Percentiles rank a stretch among this genome's conserved stretches.
Evolutionary conservation across 148 eudicot species (phyloP).

Genomic region (Cornus suecica): DNA sequence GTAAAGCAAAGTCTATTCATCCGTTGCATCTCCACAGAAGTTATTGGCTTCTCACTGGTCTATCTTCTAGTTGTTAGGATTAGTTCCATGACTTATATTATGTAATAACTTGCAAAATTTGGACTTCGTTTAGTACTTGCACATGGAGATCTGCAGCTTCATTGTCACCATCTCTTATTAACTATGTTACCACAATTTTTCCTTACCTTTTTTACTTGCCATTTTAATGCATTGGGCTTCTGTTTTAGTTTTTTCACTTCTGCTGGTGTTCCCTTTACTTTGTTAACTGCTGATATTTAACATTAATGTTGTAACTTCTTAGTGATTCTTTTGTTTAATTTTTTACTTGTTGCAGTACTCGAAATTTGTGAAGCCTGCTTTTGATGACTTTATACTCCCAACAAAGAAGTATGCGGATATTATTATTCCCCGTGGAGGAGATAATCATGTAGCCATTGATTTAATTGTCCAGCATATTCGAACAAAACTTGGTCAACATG

Average conservation of each 20-base stretch:
- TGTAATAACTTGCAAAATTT: too few relatives aligned
- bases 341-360: slow-evolving; percentile 55
- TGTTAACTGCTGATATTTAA: background rate
- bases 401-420: slow-evolving; percentile 87
- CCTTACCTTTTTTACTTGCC: background rate
- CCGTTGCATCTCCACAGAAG: too few relatives aligned
- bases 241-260: background rate
- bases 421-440: slow-evolving; percentile 87
- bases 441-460: slow-evolving; percentile 87
- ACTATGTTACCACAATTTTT: background rate
- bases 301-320: background rate
- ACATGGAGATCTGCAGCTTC: background rate
- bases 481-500: slow-evolving; percentile 87
- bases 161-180: background rate
- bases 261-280: background rate
- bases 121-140: too few relatives aligned
- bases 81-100: too few relatives aligned
- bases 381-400: slow-evolving; percentile 89
- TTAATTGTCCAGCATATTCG: slow-evolving; percentile 87
- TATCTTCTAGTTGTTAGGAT: too few relatives aligned
- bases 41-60: too few relatives aligned
- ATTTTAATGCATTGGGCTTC: background rate
- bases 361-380: slow-evolving; percentile 87
- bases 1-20: too few relatives aligned
- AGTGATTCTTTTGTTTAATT: background rate